These are phyloP conservation scores for Jackrogersella multiformis DNA, from an alignment of 495 filamentous ascomycete genomes.

Conservation along the genomic window DNA sequence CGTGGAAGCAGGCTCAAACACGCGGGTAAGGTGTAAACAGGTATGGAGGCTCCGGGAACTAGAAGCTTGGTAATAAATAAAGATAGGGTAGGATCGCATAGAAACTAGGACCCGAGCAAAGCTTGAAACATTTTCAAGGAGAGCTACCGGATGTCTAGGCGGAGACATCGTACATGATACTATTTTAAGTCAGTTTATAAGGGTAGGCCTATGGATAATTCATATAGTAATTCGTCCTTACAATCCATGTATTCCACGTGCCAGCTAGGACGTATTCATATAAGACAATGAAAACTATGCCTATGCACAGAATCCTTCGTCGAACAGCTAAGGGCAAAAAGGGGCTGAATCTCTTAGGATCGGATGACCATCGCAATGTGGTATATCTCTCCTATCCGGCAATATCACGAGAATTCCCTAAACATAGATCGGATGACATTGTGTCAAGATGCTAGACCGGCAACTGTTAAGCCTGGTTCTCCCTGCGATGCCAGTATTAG, in stretches of 20 bases:
- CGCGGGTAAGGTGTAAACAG: conserved; percentile 9
- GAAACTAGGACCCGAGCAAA: conserved; percentile 40
- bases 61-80: conserved; percentile 24
- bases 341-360: not conserved
- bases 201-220: not conserved
- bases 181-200: conserved; percentile 50
- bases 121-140: conserved; percentile 14
- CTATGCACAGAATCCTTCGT: not conserved
- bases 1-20: conserved; percentile 13
- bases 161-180: conserved; percentile 33
- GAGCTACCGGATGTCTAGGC: conserved; percentile 4
- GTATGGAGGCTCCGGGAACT: conserved; percentile 38
- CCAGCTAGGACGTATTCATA: not conserved
- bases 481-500: not conserved
- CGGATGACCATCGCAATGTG: not conserved
- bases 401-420: not conserved
- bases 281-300: not conserved
- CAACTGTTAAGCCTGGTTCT: conserved; percentile 12
- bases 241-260: not conserved
- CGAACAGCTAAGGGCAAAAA: too few relatives aligned
- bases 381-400: not conserved
- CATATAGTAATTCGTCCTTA: not conserved
- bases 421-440: conserved; percentile 1
- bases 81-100: conserved; percentile 20
- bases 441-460: conserved; percentile 10